phyloP scores from a whole-genome alignment of 768 basidiomycete genomes.

The Russula griseocarnosa region DNA sequence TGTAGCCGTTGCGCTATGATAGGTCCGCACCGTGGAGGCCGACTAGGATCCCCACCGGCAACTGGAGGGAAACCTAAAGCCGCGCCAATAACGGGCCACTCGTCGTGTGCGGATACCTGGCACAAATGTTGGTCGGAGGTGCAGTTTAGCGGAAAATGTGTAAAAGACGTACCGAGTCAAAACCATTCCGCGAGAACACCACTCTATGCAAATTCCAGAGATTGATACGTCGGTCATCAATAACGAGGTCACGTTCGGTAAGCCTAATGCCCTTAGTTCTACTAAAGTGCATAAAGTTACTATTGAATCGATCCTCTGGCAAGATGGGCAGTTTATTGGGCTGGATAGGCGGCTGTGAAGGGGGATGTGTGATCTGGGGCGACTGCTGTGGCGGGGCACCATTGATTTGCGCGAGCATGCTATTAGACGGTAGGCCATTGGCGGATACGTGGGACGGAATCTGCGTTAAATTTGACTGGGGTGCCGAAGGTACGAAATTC shows the following conservation, averaged over 20 bases:
- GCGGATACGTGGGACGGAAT: constrained; percentile 18
- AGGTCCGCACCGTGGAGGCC: constrained; percentile 12
- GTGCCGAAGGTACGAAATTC: constrained; percentile 7
- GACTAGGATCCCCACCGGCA: neutral
- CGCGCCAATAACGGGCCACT: constrained; percentile 18
- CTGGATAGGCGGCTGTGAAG: neutral
- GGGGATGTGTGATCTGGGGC: neutral
- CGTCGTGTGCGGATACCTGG: constrained; percentile 17
- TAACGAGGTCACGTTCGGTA: constrained; percentile 10
- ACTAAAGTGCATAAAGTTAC: neutral
- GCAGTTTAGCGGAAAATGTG: neutral
- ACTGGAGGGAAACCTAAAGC: constrained; percentile 16
- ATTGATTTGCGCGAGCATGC: neutral
- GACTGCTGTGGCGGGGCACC: constrained; percentile 13
- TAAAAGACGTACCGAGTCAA: constrained; percentile 5
- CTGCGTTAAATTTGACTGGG: constrained; percentile 17
- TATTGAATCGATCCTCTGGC: constrained; percentile 14
- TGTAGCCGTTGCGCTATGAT: constrained; percentile 8
- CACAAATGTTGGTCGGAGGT: neutral
- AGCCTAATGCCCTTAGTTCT: neutral
- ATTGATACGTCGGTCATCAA: constrained; percentile 8
- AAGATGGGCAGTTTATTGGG: constrained; percentile 5
- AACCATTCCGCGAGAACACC: constrained; percentile 12
- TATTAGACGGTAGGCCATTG: constrained; percentile 8
- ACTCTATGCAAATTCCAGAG: constrained; percentile 14